A percentile compares a stretch with the other conserved stretches of the same genome.
Evolutionary conservation across 306 rosid genomes (phyloP).

Genomic region (Arachis hypogaea): DNA sequence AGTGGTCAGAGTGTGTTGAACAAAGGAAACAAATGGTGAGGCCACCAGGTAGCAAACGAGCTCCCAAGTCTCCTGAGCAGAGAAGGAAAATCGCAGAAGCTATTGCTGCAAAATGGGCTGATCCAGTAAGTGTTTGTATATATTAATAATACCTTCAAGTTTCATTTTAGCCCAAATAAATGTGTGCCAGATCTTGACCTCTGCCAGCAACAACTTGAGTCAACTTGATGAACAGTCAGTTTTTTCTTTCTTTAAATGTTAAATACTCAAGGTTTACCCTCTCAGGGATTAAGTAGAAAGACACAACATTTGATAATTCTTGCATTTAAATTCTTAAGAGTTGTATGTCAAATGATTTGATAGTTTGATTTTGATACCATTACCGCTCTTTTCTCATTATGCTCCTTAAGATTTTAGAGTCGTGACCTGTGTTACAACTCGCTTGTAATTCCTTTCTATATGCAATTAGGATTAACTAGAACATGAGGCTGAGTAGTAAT

Average conservation of each 20-base stretch:
- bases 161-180: not conserved
- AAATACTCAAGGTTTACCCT: conserved; percentile 1
- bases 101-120: conserved; percentile 90
- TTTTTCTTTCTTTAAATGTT: not conserved
- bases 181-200: conserved; percentile 26
- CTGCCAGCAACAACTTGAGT: not conserved
- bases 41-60: conserved; percentile 62
- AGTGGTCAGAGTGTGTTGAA: conserved; percentile 68
- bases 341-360: conserved; percentile 15
- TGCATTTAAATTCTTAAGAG: not conserved
- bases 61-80: conserved; percentile 89
- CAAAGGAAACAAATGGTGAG: conserved; percentile 55
- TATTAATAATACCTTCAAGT: conserved; percentile 30
- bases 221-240: not conserved
- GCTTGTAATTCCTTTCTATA: conserved; percentile 3
- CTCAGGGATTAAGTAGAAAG: not conserved
- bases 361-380: conserved; percentile 27
- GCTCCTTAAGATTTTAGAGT: conserved; percentile 16
- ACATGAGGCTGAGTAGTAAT: conserved; percentile 11
- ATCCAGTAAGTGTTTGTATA: conserved; percentile 74
- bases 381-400: conserved; percentile 1
- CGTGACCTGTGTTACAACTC: not conserved
- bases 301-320: no score
- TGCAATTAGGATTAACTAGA: conserved; percentile 30
- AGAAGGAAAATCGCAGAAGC: conserved; percentile 89